Evolutionary conservation across 108 stramenopile genomes (phyloP), one percentile per base, ranked within the genome.

Genomic region (Cyclotella choctawhatcheeana): DNA sequence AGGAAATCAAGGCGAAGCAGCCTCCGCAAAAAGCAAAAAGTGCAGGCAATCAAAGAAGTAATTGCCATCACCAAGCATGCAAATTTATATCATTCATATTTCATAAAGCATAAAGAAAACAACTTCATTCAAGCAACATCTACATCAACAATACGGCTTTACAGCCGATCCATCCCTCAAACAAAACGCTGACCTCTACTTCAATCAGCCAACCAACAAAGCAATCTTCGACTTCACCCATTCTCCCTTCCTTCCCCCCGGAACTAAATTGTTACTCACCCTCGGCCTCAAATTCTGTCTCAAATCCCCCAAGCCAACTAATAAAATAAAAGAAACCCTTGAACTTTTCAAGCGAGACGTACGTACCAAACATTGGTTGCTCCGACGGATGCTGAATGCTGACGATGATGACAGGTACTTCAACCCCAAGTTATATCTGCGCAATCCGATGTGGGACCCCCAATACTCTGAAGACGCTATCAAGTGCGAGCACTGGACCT

Each of bases 31-130:
- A n/a, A n/a, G n/a, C n/a, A n/a, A n/a, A n/a, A n/a, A n/a, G n/a
- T n/a, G n/a, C n/a, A n/a, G n/a, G n/a, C n/a, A n/a, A n/a, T n/a
- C n/a, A n/a, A n/a, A n/a, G n/a, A n/a, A n/a, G n/a, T n/a, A n/a
- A n/a, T n/a, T n/a, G n/a, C n/a, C n/a, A n/a, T n/a, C n/a, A n/a
- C n/a, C n/a, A n/a, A n/a, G n/a, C n/a, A n/a, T n/a, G n/a, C n/a
- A n/a, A n/a, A n/a, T n/a, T n/a, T n/a, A n/a, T n/a, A 40, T 40
- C 37, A 40, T 40, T 12, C 37, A 40, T 40, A 40, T 8, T 40
- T 40, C 37, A 40, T 40, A 40, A 12, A n/a, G n/a, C n/a, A n/a
- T n/a, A n/a, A n/a, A n/a, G 40, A 43, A 43, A 50, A 50, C 54
- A 55, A 58, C 1, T 40, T 6, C 37, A 51, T 51, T 51, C 50